phyloP scores from a whole-genome alignment of 2,329 filamentous ascomycete species.

The Cryphonectria parasitica region DNA sequence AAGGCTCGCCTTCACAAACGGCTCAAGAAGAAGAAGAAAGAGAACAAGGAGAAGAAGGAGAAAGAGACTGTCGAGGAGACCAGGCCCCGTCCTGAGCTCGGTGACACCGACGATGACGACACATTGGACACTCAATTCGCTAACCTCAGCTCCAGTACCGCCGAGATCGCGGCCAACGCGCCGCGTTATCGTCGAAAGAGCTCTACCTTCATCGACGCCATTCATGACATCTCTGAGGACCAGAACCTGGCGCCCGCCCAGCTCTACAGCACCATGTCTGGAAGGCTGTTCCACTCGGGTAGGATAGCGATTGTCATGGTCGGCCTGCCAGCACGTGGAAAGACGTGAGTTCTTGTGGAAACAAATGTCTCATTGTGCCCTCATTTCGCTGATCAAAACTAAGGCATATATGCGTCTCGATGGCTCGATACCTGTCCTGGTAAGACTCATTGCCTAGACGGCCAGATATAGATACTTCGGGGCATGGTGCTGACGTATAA shows the following conservation, averaged over 20 bases:
- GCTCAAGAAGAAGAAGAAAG: background rate
- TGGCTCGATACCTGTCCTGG: conserved; percentile 93
- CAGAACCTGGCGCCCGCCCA: conserved; percentile 87
- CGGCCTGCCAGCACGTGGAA: conserved; percentile 90
- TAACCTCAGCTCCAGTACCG: conserved; percentile 64
- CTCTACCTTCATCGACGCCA: conserved; percentile 95
- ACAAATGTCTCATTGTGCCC: background rate
- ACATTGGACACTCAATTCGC: conserved; percentile 30
- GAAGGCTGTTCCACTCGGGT: conserved; percentile 93
- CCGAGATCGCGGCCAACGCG: conserved; percentile 88
- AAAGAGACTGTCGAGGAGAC: background rate
- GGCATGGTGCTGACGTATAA: conserved; percentile 26
- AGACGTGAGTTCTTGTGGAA: conserved; percentile 68
- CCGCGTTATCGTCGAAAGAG: conserved; percentile 89
- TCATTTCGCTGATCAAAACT: conserved; percentile 28
- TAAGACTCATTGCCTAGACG: conserved; percentile 38
- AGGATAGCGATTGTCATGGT: conserved; percentile 98
- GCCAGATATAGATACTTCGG: background rate
- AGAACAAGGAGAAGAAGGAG: background rate
- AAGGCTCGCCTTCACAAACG: background rate
- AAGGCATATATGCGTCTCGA: conserved; percentile 91
- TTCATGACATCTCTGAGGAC: conserved; percentile 88
- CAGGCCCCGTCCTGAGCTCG: conserved; percentile 26
- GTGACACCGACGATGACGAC: conserved; percentile 19
- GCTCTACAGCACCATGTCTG: conserved; percentile 97